Evolutionary conservation across 2,329 filamentous ascomycete genomes (phyloP).

Genomic region (Trichophyton mentagrophytes): DNA sequence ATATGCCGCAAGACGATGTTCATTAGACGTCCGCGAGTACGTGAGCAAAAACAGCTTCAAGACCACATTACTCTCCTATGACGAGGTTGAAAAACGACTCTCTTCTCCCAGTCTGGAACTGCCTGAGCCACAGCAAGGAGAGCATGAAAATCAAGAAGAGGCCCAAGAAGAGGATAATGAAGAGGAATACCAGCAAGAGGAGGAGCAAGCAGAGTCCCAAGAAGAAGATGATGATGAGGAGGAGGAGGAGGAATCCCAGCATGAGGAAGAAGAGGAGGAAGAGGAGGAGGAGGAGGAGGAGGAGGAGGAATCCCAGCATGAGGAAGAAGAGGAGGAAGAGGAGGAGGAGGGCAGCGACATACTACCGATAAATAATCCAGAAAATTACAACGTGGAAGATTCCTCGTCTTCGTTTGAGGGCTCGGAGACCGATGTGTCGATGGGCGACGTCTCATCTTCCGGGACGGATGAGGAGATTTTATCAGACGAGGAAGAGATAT

Average conservation of each 20-base stretch:
- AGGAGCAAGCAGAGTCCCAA: not conserved
- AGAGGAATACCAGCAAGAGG: not conserved
- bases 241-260: not conserved
- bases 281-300: not conserved
- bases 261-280: not conserved
- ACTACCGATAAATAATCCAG: not conserved
- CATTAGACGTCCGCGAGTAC: slow-evolving; percentile 38
- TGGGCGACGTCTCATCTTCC: slow-evolving; percentile 3
- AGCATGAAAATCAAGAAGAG: not conserved
- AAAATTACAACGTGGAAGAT: not conserved
- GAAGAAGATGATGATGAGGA: not conserved
- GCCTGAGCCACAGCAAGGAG: not conserved
- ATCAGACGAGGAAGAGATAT: slow-evolving; percentile 29
- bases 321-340: not conserved
- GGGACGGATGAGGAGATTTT: slow-evolving; percentile 12
- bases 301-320: not conserved
- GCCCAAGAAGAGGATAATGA: not conserved
- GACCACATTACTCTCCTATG: slow-evolving; percentile 23
- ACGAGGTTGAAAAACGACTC: slow-evolving; percentile 20
- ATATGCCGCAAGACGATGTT: slow-evolving; percentile 39
- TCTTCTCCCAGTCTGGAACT: slow-evolving; percentile 9
- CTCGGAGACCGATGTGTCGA: not conserved
- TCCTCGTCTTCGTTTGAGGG: not conserved
- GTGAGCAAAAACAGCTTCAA: slow-evolving; percentile 22
- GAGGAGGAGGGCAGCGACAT: not conserved